Conservation (phyloP, 768 basidiomycete species). For the Neoboletus magnificus region DNA sequence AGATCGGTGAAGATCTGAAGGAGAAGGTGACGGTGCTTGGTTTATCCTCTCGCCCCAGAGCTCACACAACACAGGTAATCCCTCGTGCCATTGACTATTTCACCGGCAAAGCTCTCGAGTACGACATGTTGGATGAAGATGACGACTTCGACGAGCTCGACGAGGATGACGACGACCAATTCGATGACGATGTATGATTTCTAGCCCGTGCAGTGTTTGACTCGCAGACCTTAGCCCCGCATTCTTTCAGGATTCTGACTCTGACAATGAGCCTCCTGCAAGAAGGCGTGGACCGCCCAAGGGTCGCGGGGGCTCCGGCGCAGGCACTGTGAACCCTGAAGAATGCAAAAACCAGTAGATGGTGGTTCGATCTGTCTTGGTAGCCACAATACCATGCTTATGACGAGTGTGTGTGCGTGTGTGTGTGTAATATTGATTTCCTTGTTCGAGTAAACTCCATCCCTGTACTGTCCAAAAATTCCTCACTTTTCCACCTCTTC, state of each 20-base stretch:
- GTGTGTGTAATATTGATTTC: constrained; percentile 15
- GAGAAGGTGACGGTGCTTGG: constrained; percentile 64
- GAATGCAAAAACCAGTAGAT: constrained; percentile 90
- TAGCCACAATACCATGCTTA: constrained; percentile 19
- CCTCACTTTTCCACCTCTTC: background rate
- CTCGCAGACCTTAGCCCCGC: constrained; percentile 16
- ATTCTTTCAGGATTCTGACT: constrained; percentile 58
- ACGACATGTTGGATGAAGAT: constrained; percentile 57
- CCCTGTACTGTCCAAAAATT: constrained; percentile 9
- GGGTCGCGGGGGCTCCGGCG: constrained; percentile 44
- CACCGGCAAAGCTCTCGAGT: constrained; percentile 92
- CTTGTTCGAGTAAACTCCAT: constrained; percentile 11
- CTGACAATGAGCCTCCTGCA: constrained; percentile 59
- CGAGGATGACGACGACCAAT: constrained; percentile 47
- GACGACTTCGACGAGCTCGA: constrained; percentile 61
- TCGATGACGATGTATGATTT: constrained; percentile 56
- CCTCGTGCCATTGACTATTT: constrained; percentile 97
- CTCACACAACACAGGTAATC: constrained; percentile 59
- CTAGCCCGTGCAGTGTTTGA: constrained; percentile 13
- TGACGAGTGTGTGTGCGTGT: constrained; percentile 5
- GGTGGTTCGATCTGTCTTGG: constrained; percentile 7
- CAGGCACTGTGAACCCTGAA: constrained; percentile 55
- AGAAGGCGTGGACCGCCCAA: constrained; percentile 59
- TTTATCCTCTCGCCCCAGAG: background rate
- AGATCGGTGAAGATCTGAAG: constrained; percentile 97